Evolutionary conservation across 805 yeast species (phyloP).

Genomic region (Maudiozyma turicensis): DNA sequence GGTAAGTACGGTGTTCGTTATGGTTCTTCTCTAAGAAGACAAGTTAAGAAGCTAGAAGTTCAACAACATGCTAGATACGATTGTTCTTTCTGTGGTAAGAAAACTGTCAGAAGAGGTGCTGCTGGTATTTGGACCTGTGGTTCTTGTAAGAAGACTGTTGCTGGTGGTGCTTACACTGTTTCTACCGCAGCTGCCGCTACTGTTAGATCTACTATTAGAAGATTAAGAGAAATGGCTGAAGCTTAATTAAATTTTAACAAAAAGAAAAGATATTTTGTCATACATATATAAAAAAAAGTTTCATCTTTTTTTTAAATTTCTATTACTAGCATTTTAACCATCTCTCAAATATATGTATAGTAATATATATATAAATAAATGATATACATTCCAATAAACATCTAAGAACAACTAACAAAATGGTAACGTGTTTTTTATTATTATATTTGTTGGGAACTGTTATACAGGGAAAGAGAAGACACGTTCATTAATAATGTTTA

Average conservation of each 20-base stretch:
- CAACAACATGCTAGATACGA: conserved; percentile 98
- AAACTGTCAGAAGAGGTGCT: conserved; percentile 93
- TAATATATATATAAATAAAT: neutral
- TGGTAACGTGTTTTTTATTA: neutral
- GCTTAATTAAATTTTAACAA: conserved; percentile 47
- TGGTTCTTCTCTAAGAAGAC: conserved; percentile 99
- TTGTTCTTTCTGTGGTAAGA: conserved; percentile 99
- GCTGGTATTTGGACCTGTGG: conserved; percentile 98
- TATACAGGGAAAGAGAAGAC: no score
- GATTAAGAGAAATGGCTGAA: conserved; percentile 99
- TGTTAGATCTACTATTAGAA: conserved; percentile 99
- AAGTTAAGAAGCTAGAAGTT: conserved; percentile 97
- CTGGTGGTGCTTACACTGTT: conserved; percentile 99
- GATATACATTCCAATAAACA: neutral
- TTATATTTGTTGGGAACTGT: neutral
- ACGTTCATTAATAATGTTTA: no score
- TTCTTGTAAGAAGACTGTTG: conserved; percentile 92
- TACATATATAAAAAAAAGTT: neutral
- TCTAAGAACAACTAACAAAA: neutral
- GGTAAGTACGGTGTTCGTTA: conserved; percentile 99
- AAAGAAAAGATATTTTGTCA: neutral
- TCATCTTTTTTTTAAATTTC: neutral
- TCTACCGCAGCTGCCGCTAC: conserved; percentile 99
- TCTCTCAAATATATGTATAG: no score
- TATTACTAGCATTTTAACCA: no score